Conservation (phyloP, 2,329 filamentous ascomycete species). For the Lasiodiplodia citricola region DNA sequence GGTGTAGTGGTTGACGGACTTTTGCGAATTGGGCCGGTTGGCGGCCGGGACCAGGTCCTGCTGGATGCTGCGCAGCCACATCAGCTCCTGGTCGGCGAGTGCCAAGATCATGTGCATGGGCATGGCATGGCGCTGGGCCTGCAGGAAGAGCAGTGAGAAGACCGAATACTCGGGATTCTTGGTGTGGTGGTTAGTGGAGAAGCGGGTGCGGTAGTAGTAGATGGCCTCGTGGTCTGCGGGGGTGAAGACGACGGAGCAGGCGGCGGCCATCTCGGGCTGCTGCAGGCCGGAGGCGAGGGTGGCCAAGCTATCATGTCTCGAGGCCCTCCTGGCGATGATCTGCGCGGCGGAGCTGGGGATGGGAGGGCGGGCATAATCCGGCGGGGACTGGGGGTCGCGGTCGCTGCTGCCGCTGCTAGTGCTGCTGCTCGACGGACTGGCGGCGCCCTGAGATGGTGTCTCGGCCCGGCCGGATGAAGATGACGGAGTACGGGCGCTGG, state of each 20-base stretch:
- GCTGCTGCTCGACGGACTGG: constrained; percentile 13
- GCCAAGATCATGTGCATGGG: constrained; percentile 47
- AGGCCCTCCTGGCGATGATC: constrained; percentile 1
- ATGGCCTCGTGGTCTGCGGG: constrained; percentile 44
- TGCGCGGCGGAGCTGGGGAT: constrained; percentile 1
- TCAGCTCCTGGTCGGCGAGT: constrained; percentile 40
- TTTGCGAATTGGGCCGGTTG: not conserved
- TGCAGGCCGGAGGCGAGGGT: constrained; percentile 1
- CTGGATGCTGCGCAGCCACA: constrained; percentile 33
- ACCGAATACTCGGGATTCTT: constrained; percentile 46
- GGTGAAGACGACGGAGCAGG: constrained; percentile 35
- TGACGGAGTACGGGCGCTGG: not conserved
- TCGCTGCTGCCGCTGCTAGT: constrained; percentile 18
- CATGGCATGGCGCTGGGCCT: constrained; percentile 41
- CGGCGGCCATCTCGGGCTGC: constrained; percentile 27
- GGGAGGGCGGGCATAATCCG: not conserved
- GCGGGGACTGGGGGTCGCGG: not conserved
- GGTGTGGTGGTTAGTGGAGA: constrained; percentile 44
- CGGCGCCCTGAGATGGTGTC: not conserved
- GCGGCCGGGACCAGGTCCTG: constrained; percentile 29
- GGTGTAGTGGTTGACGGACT: constrained; percentile 33
- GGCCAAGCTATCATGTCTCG: constrained; percentile 5
- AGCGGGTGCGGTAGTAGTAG: constrained; percentile 44
- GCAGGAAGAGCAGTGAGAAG: constrained; percentile 44
- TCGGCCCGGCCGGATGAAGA: not conserved